Evolutionary conservation across 2,329 filamentous ascomycete species (phyloP), one percentile per base, ranked within the genome.

Genomic region (Fusarium haematococcum): DNA sequence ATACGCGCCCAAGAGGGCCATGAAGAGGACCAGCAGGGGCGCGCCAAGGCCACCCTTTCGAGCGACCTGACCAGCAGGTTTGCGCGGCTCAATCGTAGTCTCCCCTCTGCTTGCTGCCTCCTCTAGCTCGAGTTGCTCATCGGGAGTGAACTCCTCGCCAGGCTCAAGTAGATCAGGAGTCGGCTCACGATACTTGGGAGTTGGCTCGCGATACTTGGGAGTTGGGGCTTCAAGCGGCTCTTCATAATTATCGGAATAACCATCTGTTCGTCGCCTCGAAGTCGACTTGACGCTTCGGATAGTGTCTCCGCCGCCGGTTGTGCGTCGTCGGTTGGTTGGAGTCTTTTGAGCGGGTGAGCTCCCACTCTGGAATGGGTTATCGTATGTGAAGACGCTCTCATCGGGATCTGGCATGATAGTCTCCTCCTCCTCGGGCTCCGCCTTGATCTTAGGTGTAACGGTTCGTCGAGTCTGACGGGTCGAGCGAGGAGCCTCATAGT

Each of bases 131-230:
- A 97, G 85, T 82, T 95, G 93, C 80, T 94, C 96, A 73, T 98
- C 95, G 0, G 95, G 94, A 1, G 95, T 98, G 75, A 98, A 99
- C 79, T 99, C 97, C 81, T 98, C 97, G 5, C 94, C 94, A 0
- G 92, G 87, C 70, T 95, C 92, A 7, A 94, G 65, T 14, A 75
- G 33, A 6, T 84, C 83, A 0, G 84, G 82, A 5, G 80, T 81
- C 50, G 79, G 77, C 18, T 80, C 72, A 16, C 81, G 81, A 7
- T 73, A 65, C 32, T 68, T 60, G 37, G 76, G 82, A 4, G 80
- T 81, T 50, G 79, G 77, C 18, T 81, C 72, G 14, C 81, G 81
- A 7, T 73, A 65, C 35, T 68, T 60, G 33, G 76, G 82, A 4
- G 80, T 81, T 43, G 79, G 70, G 33, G 77, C 59, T 18, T 59